phyloP scores from a whole-genome alignment of 2,329 filamentous ascomycete genomes.

The Clathrospora elynae region DNA sequence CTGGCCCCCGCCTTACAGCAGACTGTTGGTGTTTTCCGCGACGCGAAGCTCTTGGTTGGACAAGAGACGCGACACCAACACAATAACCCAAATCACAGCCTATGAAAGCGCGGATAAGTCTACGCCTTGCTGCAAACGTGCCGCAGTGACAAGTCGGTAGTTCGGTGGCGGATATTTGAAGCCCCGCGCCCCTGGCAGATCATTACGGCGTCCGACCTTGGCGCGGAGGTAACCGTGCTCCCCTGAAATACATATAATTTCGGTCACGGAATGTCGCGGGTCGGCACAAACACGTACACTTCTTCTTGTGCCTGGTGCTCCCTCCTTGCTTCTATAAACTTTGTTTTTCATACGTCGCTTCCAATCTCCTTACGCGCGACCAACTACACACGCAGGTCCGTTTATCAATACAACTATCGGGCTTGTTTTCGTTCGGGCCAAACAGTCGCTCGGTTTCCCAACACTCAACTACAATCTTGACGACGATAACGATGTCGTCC shows the following conservation, averaged over 20 bases:
- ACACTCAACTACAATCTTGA: conserved; percentile 1
- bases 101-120: conserved; percentile 15
- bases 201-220: conserved; percentile 14
- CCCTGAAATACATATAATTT: conserved; percentile 32
- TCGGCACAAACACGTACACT: conserved; percentile 28
- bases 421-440: not conserved
- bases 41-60: conserved; percentile 15
- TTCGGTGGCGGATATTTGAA: conserved; percentile 23
- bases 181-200: conserved; percentile 26
- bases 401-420: conserved; percentile 18
- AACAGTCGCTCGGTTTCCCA: not conserved
- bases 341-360: conserved; percentile 16
- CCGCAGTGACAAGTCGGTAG: conserved; percentile 9
- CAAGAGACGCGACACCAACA: conserved; percentile 10
- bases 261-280: conserved; percentile 23
- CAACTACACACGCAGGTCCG: conserved; percentile 6
- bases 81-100: conserved; percentile 8
- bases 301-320: conserved; percentile 23
- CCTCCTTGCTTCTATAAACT: conserved; percentile 23
- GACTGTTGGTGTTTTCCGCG: conserved; percentile 9
- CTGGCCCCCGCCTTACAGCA: conserved; percentile 8
- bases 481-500: conserved; percentile 19
- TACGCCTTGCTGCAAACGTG: conserved; percentile 19
- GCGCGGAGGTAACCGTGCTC: conserved; percentile 22
- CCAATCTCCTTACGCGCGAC: conserved; percentile 12